Percentiles rank a stretch among this genome's conserved stretches.
Conservation (phyloP, 1,284 basidiomycete species). For the Hymenochaete sp. region DNA sequence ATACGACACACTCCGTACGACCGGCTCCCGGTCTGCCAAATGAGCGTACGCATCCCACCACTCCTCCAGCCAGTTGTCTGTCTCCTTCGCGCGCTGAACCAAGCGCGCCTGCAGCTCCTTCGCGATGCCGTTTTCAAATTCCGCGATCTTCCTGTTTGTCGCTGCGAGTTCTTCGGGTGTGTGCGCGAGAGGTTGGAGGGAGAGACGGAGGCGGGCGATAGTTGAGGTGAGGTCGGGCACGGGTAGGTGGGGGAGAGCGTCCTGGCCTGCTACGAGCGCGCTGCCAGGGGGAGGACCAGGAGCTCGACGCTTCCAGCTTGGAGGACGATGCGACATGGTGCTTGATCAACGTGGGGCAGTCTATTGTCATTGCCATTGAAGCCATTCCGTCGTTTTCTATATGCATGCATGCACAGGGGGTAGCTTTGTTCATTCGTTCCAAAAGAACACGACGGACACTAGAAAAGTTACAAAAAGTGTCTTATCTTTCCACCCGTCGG, state of each 20-base stretch:
- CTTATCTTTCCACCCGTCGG: no score
- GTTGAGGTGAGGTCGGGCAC: slow-evolving; percentile 54
- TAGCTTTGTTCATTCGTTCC: no score
- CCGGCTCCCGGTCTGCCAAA: slow-evolving; percentile 66
- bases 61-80: slow-evolving; percentile 66
- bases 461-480: no score
- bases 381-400: no score
- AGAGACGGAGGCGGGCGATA: slow-evolving; percentile 48
- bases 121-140: slow-evolving; percentile 42
- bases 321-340: no score
- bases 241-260: slow-evolving; percentile 50
- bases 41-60: slow-evolving; percentile 79
- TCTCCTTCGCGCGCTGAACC: slow-evolving; percentile 39
- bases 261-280: slow-evolving; percentile 35
- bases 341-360: no score
- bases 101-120: slow-evolving; percentile 51
- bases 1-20: slow-evolving; percentile 76
- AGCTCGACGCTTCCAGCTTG: slow-evolving; percentile 43
- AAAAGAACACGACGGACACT: no score
- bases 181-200: slow-evolving; percentile 58
- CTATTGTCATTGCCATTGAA: no score
- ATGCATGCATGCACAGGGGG: no score
- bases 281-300: slow-evolving; percentile 34
- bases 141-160: slow-evolving; percentile 50
- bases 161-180: slow-evolving; percentile 45